Percentiles rank a stretch among this genome's conserved stretches.
Conservation (phyloP, 2,329 filamentous ascomycete genomes). For the Colletotrichum sp. region DNA sequence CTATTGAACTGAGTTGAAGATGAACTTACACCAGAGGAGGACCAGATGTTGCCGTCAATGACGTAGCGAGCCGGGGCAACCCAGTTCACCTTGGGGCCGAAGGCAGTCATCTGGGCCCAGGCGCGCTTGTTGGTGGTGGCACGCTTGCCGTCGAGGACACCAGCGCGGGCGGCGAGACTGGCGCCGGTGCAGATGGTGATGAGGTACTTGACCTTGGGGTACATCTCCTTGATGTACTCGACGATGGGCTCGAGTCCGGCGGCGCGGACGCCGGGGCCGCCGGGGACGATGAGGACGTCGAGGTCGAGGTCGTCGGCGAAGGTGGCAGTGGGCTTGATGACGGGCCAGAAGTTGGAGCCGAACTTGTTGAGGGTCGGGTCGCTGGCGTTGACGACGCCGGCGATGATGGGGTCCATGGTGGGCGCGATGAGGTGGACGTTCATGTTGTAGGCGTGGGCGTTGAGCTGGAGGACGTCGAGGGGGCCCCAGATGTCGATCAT, state of each 20-base stretch:
- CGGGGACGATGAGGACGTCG: conserved; percentile 71
- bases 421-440: conserved; percentile 46
- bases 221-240: conserved; percentile 44
- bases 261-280: conserved; percentile 57
- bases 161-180: conserved; percentile 61
- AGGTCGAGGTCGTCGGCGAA: conserved; percentile 58
- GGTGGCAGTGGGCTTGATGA: conserved; percentile 51
- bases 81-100: conserved; percentile 62
- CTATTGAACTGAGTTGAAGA: not conserved
- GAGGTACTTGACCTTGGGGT: conserved; percentile 56
- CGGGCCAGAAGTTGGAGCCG: conserved; percentile 40
- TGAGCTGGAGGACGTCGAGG: conserved; percentile 25
- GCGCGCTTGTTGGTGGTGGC: conserved; percentile 72
- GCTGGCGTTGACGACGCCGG: conserved; percentile 25
- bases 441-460: conserved; percentile 26
- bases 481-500: conserved; percentile 26
- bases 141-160: conserved; percentile 62
- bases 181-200: conserved; percentile 73
- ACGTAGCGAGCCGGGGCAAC: conserved; percentile 67
- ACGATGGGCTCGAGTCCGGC: conserved; percentile 38
- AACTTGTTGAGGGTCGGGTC: conserved; percentile 31
- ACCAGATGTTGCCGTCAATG: conserved; percentile 70
- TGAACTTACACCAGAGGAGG: conserved; percentile 58
- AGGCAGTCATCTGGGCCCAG: conserved; percentile 52
- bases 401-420: conserved; percentile 45